Evolutionary conservation across 495 filamentous ascomycete species (phyloP).

Genomic region (Neurospora sp.): DNA sequence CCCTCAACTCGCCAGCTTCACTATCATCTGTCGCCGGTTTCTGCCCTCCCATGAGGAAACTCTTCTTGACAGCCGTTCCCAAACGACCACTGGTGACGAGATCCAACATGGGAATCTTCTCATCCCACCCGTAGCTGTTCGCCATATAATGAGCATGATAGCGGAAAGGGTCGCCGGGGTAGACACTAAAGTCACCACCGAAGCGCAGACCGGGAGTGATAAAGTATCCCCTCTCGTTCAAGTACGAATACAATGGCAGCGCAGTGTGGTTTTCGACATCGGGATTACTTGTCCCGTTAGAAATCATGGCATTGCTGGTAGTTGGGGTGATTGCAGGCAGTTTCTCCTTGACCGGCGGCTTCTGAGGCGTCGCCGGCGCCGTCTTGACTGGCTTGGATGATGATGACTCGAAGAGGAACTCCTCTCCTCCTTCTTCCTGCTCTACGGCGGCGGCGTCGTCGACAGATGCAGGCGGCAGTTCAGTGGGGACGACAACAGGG

Average conservation of each 20-base stretch:
- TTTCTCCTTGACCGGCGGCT: not conserved
- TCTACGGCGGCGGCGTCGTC: conserved; percentile 6
- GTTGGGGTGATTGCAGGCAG: conserved; percentile 18
- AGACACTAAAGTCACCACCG: conserved; percentile 86
- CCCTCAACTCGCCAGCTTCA: conserved; percentile 11
- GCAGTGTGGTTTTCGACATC: conserved; percentile 22
- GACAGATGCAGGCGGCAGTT: not conserved
- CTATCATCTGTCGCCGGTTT: not conserved
- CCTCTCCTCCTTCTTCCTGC: conserved; percentile 14
- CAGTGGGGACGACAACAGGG: not conserved
- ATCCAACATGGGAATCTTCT: conserved; percentile 73
- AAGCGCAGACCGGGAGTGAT: conserved; percentile 87
- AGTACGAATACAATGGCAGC: conserved; percentile 59
- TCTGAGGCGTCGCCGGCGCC: not conserved
- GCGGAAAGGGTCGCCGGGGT: conserved; percentile 87
- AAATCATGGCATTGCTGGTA: conserved; percentile 16
- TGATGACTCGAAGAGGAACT: conserved; percentile 35
- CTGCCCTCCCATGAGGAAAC: conserved; percentile 71
- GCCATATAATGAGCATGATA: conserved; percentile 92
- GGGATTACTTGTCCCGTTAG: conserved; percentile 19
- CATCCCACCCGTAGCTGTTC: conserved; percentile 69
- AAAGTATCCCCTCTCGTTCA: conserved; percentile 75
- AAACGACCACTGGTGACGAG: conserved; percentile 77
- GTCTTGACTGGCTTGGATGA: conserved; percentile 5
- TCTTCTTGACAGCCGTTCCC: conserved; percentile 93